A percentile compares a stretch with the other conserved stretches of the same genome.
These are phyloP conservation scores for Cystobasidium tubakii DNA, from an alignment of 768 basidiomycete genomes.

Conservation along the genomic window DNA sequence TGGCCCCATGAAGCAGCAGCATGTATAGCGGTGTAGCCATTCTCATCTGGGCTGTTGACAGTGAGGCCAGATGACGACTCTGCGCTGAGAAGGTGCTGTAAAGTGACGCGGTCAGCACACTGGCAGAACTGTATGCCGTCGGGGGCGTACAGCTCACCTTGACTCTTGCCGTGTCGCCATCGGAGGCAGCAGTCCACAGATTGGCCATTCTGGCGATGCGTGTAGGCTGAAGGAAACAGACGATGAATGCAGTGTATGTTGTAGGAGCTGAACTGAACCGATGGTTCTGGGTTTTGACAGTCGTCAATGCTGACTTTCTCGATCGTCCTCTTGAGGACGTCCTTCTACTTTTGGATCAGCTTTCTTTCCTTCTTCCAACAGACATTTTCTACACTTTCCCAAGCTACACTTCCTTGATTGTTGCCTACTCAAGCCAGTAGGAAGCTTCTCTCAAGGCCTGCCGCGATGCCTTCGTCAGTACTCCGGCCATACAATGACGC, in stretches of 20 bases:
- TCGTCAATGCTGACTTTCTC: constrained; percentile 2
- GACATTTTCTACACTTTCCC: background rate
- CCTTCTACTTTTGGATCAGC: background rate
- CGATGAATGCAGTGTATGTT: background rate
- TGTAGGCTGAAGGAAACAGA: background rate
- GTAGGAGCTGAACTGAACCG: background rate
- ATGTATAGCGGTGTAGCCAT: constrained; percentile 47
- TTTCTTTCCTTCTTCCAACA: background rate
- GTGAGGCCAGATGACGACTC: background rate
- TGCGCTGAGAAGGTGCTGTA: constrained; percentile 27
- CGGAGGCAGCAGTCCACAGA: constrained; percentile 52
- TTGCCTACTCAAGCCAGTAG: background rate
- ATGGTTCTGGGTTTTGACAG: background rate
- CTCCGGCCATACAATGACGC: constrained; percentile 15
- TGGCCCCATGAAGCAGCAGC: constrained; percentile 53
- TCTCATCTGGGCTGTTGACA: constrained; percentile 39
- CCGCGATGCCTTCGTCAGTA: background rate
- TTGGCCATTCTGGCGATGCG: constrained; percentile 40
- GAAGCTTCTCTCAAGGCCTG: background rate
- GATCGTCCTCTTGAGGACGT: background rate
- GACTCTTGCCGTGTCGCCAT: constrained; percentile 51
- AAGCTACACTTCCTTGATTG: background rate
- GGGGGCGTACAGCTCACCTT: constrained; percentile 43
- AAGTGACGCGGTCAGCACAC: background rate
- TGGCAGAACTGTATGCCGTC: background rate